phyloP scores from a whole-genome alignment of 2,329 filamentous ascomycete genomes.

The Penicillium sp. region DNA sequence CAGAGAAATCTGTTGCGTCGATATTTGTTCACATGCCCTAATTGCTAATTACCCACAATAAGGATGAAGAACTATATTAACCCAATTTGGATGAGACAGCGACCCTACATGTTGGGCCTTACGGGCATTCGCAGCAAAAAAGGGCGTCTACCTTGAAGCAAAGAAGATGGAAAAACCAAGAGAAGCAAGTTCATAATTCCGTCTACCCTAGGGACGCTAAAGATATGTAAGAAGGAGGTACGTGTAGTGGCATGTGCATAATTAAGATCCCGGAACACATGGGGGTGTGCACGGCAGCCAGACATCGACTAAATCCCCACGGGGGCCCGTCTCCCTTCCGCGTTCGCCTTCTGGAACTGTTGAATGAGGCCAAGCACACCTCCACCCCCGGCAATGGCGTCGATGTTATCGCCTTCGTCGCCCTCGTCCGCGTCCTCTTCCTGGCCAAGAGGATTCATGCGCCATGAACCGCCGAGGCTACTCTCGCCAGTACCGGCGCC shows the following conservation, averaged over 20 bases:
- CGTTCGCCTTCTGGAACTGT: constrained; percentile 64
- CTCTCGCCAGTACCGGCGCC: constrained; percentile 52
- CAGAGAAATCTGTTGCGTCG: too few relatives aligned
- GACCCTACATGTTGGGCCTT: too few relatives aligned
- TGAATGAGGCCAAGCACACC: constrained; percentile 67
- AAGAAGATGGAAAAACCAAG: not conserved
- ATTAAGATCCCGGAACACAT: not conserved
- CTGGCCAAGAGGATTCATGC: constrained; percentile 45
- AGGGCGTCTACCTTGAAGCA: too few relatives aligned
- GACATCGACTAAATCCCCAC: constrained; percentile 34
- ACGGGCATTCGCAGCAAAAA: too few relatives aligned
- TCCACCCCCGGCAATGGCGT: constrained; percentile 49
- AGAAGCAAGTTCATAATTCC: not conserved
- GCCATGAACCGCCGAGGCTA: constrained; percentile 59
- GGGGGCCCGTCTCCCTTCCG: constrained; percentile 39
- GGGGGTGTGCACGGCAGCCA: not conserved
- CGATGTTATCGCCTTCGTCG: constrained; percentile 52
- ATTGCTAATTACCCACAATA: too few relatives aligned
- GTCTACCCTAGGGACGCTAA: not conserved
- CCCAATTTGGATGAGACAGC: too few relatives aligned
- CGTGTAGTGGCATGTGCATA: constrained; percentile 1
- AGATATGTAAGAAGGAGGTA: not conserved
- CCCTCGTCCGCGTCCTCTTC: constrained; percentile 43
- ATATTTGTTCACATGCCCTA: too few relatives aligned
- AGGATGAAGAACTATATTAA: too few relatives aligned